Percentiles rank a stretch among this genome's conserved stretches.
Conservation (phyloP, 495 filamentous ascomycete species). For the Penicillium malachiteum region DNA sequence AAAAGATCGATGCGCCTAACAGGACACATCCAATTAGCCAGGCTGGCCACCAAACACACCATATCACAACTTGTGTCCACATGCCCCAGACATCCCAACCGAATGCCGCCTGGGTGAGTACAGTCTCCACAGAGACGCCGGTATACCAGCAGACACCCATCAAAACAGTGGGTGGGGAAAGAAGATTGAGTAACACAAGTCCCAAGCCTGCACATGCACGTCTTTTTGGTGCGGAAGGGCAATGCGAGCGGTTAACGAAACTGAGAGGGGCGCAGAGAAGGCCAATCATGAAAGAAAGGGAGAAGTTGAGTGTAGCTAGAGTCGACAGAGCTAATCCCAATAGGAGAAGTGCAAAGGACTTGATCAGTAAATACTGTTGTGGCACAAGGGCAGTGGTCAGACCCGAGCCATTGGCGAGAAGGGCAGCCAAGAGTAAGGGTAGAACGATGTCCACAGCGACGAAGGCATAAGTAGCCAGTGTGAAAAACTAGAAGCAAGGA, state of each 20-base stretch:
- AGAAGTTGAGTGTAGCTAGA: conserved; percentile 95
- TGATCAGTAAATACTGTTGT: conserved; percentile 75
- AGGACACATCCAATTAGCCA: conserved; percentile 71
- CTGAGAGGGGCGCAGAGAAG: conserved; percentile 72
- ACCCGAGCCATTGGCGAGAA: conserved; percentile 53
- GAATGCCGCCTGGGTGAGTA: conserved; percentile 76
- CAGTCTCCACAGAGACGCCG: conserved; percentile 48
- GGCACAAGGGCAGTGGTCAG: conserved; percentile 50
- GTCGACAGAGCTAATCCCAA: conserved; percentile 89
- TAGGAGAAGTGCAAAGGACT: conserved; percentile 87
- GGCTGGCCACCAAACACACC: conserved; percentile 98
- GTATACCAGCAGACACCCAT: conserved; percentile 51
- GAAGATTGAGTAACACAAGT: conserved; percentile 49
- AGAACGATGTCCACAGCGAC: conserved; percentile 56
- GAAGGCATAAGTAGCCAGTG: conserved; percentile 51
- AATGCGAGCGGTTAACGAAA: conserved; percentile 59
- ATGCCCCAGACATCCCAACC: conserved; percentile 91
- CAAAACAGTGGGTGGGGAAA: conserved; percentile 67
- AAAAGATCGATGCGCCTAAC: conserved; percentile 44
- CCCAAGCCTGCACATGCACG: conserved; percentile 24
- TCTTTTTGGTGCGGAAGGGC: conserved; percentile 17
- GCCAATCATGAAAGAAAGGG: conserved; percentile 82
- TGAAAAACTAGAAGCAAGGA: conserved; percentile 49
- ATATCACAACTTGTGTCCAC: conserved; percentile 87
- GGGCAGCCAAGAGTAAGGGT: conserved; percentile 51